Conservation (phyloP, 2,329 filamentous ascomycete species). For the Sporothrix globosa region DNA sequence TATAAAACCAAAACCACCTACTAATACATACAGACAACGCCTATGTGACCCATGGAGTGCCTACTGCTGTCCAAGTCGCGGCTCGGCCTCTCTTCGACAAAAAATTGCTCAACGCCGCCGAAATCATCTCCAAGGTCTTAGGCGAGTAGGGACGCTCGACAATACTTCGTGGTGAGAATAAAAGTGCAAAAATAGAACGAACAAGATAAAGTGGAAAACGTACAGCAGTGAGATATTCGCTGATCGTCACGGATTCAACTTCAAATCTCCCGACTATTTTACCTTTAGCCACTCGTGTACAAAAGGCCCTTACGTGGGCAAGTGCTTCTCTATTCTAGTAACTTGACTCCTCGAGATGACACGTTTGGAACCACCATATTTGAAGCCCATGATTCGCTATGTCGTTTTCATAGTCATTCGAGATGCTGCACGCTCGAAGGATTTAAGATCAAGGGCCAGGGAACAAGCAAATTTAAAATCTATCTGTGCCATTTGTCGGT, state of each 20-base stretch:
- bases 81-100: constrained; percentile 1
- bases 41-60: neutral
- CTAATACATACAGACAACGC: constrained; percentile 3
- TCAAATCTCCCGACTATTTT: too few species aligned
- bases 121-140: neutral
- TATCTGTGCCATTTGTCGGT: neutral
- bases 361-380: neutral
- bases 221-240: constrained; percentile 1
- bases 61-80: constrained; percentile 5
- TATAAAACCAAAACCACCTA: too few species aligned
- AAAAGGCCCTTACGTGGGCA: too few species aligned
- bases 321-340: neutral
- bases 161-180: neutral
- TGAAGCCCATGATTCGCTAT: neutral
- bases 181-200: neutral
- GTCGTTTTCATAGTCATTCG: neutral
- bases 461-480: neutral
- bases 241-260: too few species aligned
- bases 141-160: too few species aligned
- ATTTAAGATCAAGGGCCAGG: neutral
- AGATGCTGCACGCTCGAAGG: neutral
- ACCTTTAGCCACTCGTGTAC: too few species aligned
- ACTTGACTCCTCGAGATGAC: neutral
- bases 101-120: constrained; percentile 8
- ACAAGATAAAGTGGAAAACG: neutral